Conservation (phyloP, 306 rosid species). For the Lathyrus aphaca region DNA sequence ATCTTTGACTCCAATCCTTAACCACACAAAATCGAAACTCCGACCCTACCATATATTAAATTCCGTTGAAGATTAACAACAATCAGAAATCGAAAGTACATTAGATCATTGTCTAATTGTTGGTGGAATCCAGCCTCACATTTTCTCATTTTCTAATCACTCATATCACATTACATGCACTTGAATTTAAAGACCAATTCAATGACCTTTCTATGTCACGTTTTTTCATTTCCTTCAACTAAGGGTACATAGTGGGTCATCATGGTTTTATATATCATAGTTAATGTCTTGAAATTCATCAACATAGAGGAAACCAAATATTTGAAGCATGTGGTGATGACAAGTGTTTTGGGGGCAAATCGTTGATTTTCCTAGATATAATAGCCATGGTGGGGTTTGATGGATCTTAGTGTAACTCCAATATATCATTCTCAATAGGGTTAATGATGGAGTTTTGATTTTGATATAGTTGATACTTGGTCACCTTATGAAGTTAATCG, state of each 20-base stretch:
- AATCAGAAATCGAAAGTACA: constrained; percentile 53
- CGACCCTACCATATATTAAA: constrained; percentile 53
- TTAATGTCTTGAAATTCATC: constrained; percentile 30
- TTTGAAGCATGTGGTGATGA: constrained; percentile 44
- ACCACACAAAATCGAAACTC: constrained; percentile 26
- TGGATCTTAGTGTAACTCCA: constrained; percentile 21
- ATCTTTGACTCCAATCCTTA: constrained; percentile 36
- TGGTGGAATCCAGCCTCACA: constrained; percentile 56
- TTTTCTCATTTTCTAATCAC: constrained; percentile 39
- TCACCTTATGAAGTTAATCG: constrained; percentile 30
- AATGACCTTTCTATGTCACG: constrained; percentile 38
- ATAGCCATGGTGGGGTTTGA: constrained; percentile 35
- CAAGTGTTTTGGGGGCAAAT: constrained; percentile 43
- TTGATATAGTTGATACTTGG: constrained; percentile 23
- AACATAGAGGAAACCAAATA: constrained; percentile 49
- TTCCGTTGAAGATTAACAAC: constrained; percentile 42
- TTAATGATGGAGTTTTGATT: constrained; percentile 33
- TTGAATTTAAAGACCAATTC: constrained; percentile 51
- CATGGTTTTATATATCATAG: constrained; percentile 25
- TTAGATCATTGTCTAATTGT: constrained; percentile 63
- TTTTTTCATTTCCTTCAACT: constrained; percentile 28
- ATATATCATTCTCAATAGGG: constrained; percentile 31
- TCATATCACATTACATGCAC: constrained; percentile 39
- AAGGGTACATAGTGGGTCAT: constrained; percentile 48
- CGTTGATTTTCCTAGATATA: constrained; percentile 33